Conservation (phyloP, 2,329 filamentous ascomycete species). For the Penicillium sp. region DNA sequence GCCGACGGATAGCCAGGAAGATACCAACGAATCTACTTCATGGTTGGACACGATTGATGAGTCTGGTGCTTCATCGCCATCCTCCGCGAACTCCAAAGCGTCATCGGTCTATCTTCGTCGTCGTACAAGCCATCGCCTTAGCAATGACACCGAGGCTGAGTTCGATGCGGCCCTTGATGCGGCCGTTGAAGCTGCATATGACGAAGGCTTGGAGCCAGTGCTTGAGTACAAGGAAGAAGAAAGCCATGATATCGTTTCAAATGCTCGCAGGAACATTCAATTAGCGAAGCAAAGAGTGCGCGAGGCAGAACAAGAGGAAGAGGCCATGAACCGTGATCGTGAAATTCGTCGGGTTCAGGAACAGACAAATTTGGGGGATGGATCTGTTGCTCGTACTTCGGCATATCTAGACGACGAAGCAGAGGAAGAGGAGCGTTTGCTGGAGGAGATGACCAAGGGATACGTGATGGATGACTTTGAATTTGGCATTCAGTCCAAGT, state of each 20-base stretch:
- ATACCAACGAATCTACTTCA: constrained; percentile 76
- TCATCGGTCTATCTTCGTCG: constrained; percentile 68
- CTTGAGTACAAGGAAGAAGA: constrained; percentile 34
- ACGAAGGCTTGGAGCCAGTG: constrained; percentile 79
- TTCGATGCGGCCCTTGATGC: constrained; percentile 94
- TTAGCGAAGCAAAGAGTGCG: constrained; percentile 72
- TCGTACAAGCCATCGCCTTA: constrained; percentile 67
- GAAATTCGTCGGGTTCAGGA: constrained; percentile 53
- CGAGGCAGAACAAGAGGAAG: constrained; percentile 69
- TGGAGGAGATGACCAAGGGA: constrained; percentile 85
- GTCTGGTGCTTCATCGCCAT: constrained; percentile 74
- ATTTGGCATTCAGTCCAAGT: constrained; percentile 67
- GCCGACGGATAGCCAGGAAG: constrained; percentile 45
- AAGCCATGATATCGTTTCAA: constrained; percentile 40
- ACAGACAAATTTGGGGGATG: constrained; percentile 20
- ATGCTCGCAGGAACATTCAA: constrained; percentile 66
- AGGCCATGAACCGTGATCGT: constrained; percentile 59
- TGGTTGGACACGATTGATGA: constrained; percentile 96
- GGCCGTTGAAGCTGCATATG: constrained; percentile 92
- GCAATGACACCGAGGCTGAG: constrained; percentile 77
- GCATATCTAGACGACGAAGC: constrained; percentile 62
- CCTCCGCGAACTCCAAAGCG: constrained; percentile 76
- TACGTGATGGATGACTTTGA: constrained; percentile 82
- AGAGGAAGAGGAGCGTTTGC: constrained; percentile 70
- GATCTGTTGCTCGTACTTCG: constrained; percentile 30